A percentile compares a stretch with the other conserved stretches of the same genome.
Evolutionary conservation across 768 basidiomycete species (phyloP).

Genomic region (Tulasnella sp.): DNA sequence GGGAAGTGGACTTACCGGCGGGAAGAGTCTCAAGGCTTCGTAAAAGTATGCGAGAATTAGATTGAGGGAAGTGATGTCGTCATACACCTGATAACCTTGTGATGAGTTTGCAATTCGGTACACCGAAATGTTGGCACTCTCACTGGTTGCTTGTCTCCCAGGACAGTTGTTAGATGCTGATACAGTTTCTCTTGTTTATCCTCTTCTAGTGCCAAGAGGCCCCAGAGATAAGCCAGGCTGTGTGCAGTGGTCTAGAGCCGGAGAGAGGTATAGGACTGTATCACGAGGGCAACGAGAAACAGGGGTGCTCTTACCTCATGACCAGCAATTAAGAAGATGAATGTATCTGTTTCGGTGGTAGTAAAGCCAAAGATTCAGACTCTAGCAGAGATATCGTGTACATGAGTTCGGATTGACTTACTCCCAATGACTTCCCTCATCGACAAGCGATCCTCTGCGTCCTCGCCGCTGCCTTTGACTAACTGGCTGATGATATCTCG

Average conservation of each 20-base stretch:
- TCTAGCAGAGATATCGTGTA: background rate
- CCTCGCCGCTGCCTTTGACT: background rate
- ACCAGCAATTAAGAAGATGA: conserved; percentile 18
- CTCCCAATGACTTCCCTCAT: conserved; percentile 5
- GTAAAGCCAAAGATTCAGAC: background rate
- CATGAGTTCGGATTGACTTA: background rate
- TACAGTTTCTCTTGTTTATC: conserved; percentile 25
- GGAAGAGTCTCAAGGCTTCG: conserved; percentile 11
- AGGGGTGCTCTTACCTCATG: background rate
- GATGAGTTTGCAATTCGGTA: too few species aligned
- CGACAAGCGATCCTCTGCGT: background rate
- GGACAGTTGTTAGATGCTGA: background rate
- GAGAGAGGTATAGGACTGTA: too few species aligned
- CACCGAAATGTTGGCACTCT: too few species aligned
- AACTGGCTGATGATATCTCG: conserved; percentile 10
- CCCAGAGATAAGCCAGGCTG: conserved; percentile 3
- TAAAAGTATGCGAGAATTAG: conserved; percentile 5
- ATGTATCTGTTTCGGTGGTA: background rate
- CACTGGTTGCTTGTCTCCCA: background rate
- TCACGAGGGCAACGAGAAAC: too few species aligned
- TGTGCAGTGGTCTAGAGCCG: conserved; percentile 17
- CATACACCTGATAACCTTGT: conserved; percentile 1
- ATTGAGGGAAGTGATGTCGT: background rate
- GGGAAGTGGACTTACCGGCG: background rate
- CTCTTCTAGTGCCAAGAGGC: conserved; percentile 4